Conservation (phyloP, 768 basidiomycete species). For the Filobasidium floriforme region DNA sequence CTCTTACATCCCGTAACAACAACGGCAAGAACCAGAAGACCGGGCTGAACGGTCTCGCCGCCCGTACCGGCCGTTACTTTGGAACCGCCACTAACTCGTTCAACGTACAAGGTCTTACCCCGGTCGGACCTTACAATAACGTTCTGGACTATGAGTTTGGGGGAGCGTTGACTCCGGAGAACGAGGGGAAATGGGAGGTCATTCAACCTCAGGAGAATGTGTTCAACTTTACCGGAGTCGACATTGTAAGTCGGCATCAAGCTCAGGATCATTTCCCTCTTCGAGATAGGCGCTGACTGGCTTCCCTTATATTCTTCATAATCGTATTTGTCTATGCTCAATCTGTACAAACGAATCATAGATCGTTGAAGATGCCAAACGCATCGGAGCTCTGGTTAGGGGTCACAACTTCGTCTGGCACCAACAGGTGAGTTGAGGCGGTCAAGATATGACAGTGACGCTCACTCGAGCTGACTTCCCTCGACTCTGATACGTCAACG, state of each 20-base stretch:
- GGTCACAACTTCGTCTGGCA: slow-evolving; percentile 36
- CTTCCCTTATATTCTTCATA: too few relatives aligned
- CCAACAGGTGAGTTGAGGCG: slow-evolving; percentile 17
- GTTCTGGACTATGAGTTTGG: slow-evolving; percentile 30
- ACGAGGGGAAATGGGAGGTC: slow-evolving; percentile 40
- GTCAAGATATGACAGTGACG: too few relatives aligned
- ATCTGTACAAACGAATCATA: neutral
- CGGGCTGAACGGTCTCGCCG: neutral
- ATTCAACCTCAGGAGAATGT: slow-evolving; percentile 29
- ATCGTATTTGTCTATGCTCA: too few relatives aligned
- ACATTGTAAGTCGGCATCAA: slow-evolving; percentile 24
- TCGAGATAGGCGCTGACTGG: too few relatives aligned
- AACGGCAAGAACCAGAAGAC: neutral
- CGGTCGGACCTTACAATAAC: slow-evolving; percentile 17
- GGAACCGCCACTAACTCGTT: slow-evolving; percentile 32
- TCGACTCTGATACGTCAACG: slow-evolving; percentile 2
- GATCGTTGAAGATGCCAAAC: slow-evolving; percentile 32
- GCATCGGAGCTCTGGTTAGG: slow-evolving; percentile 27
- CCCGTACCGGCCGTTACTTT: slow-evolving; percentile 23
- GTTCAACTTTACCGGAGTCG: slow-evolving; percentile 36
- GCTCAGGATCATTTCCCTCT: too few relatives aligned
- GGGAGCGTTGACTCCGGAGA: slow-evolving; percentile 33
- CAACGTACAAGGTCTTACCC: slow-evolving; percentile 23
- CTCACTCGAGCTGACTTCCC: neutral
- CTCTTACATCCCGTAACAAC: neutral